Evolutionary conservation across 2,329 filamentous ascomycete genomes (phyloP).

Genomic region (Fusarium tanahbumbuense): DNA sequence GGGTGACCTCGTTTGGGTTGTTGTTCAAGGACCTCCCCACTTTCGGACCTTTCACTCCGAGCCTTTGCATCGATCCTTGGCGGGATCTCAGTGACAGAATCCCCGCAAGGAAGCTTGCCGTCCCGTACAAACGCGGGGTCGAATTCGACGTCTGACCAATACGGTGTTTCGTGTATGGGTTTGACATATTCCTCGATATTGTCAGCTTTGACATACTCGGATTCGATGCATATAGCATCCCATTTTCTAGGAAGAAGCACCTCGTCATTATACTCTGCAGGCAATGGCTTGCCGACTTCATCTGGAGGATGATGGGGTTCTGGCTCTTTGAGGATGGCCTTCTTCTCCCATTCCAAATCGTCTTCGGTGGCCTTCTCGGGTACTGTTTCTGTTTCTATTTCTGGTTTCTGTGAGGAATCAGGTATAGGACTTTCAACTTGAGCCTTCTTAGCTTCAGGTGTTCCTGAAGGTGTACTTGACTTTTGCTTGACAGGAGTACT

Average conservation of each 20-base stretch:
- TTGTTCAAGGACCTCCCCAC: conserved; percentile 29
- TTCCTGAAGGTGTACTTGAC: conserved; percentile 11
- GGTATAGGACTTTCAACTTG: conserved; percentile 15
- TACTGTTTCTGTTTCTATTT: not conserved
- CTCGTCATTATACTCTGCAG: conserved; percentile 56
- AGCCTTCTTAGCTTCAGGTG: conserved; percentile 19
- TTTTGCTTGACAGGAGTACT: conserved; percentile 5
- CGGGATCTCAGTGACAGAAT: conserved; percentile 31
- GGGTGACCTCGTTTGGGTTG: conserved; percentile 29
- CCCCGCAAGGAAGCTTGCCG: conserved; percentile 40
- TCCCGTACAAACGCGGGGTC: conserved; percentile 58
- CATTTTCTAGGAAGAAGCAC: conserved; percentile 60
- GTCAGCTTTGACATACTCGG: conserved; percentile 57
- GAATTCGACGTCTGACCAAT: conserved; percentile 55
- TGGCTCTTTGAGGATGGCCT: conserved; percentile 54
- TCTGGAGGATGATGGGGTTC: conserved; percentile 54
- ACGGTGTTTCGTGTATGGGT: conserved; percentile 55
- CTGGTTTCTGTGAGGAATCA: conserved; percentile 17
- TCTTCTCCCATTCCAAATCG: conserved; percentile 55
- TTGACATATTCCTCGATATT: conserved; percentile 57
- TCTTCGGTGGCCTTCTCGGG: conserved; percentile 39
- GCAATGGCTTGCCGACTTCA: conserved; percentile 60
- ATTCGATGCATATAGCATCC: conserved; percentile 58
- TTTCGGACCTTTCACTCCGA: conserved; percentile 34
- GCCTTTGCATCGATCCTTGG: conserved; percentile 8